A percentile compares a stretch with the other conserved stretches of the same genome.
These are phyloP conservation scores for Pseudoturritis turrita DNA, from an alignment of 345 rosid species.

Conservation along the genomic window DNA sequence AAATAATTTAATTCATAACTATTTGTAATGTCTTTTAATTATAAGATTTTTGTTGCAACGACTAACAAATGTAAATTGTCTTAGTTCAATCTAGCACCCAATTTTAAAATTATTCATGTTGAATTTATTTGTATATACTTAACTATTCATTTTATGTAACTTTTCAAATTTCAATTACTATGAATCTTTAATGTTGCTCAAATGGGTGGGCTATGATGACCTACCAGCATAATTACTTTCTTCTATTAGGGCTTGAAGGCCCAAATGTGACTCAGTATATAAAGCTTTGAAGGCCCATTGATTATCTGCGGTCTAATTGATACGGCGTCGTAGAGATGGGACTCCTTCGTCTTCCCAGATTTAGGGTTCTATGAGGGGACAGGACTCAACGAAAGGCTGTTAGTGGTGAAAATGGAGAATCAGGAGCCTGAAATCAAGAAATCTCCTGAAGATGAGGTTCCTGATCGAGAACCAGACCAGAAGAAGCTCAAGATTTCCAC, in stretches of 20 bases:
- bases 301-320: neutral
- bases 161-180: too few species aligned
- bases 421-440: slow-evolving; percentile 16
- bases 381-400: neutral
- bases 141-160: too few species aligned
- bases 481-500: slow-evolving; percentile 64
- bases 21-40: too few species aligned
- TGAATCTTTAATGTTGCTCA: neutral
- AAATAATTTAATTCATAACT: too few species aligned
- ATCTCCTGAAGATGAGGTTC: slow-evolving; percentile 32
- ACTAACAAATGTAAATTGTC: too few species aligned
- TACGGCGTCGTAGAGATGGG: neutral
- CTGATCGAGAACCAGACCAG: slow-evolving; percentile 50
- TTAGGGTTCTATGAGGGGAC: slow-evolving; percentile 38
- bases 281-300: neutral
- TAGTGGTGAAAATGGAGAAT: slow-evolving; percentile 33
- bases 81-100: too few species aligned
- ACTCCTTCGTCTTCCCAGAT: neutral
- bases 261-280: neutral
- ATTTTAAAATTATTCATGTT: too few species aligned
- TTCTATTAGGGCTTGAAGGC: neutral
- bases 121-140: too few species aligned
- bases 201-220: neutral
- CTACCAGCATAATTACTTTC: too few species aligned
- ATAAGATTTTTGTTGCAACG: too few species aligned